Evolutionary conservation across 352 stramenopile genomes (phyloP).

Genomic region (Phytophthora pluvialis): DNA sequence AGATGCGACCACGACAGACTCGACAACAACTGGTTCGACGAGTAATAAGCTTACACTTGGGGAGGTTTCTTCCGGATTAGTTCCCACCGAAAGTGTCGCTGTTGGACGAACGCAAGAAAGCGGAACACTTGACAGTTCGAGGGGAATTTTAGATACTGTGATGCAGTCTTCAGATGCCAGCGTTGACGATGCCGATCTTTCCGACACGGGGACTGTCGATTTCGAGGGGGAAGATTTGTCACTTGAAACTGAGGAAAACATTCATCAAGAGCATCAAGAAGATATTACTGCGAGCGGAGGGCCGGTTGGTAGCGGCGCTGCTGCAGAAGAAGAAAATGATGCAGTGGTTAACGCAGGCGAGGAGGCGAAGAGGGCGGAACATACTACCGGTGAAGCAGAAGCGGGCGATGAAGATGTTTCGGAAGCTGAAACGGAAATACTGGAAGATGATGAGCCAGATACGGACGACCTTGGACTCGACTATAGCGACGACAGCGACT

Average conservation of each 20-base stretch:
- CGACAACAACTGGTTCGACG: not conserved
- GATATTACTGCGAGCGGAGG: not conserved
- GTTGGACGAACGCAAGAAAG: not conserved
- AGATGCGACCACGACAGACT: not conserved
- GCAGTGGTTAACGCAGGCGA: not conserved
- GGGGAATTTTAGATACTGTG: not conserved
- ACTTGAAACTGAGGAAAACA: slow-evolving; percentile 19
- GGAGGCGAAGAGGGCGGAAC: not conserved
- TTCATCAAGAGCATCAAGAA: slow-evolving; percentile 9
- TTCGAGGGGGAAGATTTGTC: slow-evolving; percentile 39
- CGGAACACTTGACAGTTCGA: not conserved
- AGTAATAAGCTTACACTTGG: not conserved
- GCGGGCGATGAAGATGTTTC: slow-evolving; percentile 38
- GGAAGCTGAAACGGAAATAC: slow-evolving; percentile 45
- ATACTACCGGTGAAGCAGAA: not conserved
- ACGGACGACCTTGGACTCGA: slow-evolving; percentile 47
- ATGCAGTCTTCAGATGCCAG: not conserved
- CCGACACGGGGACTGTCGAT: slow-evolving; percentile 43
- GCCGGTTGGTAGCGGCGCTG: not conserved
- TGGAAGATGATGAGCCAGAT: slow-evolving; percentile 39
- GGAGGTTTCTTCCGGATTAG: not conserved
- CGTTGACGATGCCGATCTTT: slow-evolving; percentile 31
- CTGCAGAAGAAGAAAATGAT: not conserved
- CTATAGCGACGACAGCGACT: slow-evolving; percentile 47
- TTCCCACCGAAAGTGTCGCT: not conserved